Evolutionary conservation across 1,284 basidiomycete species (phyloP).

Genomic region (Irpex rosettiformis): DNA sequence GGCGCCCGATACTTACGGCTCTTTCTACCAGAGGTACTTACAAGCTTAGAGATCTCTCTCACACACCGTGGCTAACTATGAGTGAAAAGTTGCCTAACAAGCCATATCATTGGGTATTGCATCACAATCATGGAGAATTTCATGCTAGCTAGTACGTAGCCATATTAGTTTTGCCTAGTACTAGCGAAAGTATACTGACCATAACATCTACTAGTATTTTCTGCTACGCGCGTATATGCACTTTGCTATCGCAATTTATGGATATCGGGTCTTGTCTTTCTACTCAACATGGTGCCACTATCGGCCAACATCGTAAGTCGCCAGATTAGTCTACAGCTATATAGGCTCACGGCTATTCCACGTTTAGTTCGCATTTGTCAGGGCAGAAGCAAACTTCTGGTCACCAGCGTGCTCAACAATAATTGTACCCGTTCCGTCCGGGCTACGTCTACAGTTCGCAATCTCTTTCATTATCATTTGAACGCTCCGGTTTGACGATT

Average conservation of each 20-base stretch:
- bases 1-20: not conserved
- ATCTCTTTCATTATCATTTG: no score
- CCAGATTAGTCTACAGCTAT: not conserved
- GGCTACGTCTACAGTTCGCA: no score
- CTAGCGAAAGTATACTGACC: not conserved
- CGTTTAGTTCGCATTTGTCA: no score
- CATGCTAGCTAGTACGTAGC: not conserved
- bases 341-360: not conserved
- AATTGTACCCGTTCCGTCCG: no score
- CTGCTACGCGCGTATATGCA: not conserved
- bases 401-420: no score
- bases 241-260: not conserved
- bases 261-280: not conserved
- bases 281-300: not conserved
- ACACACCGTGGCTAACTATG: not conserved
- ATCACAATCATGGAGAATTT: not conserved
- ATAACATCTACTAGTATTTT: not conserved
- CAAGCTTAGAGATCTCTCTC: not conserved
- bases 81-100: not conserved
- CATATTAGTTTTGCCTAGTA: not conserved
- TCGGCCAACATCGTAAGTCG: not conserved
- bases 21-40: not conserved
- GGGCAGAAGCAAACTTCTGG: no score
- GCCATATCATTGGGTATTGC: not conserved
- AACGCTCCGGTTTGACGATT: no score